Evolutionary conservation across 148 eudicot species (phyloP).

Genomic region (Rhododendron mucronatum): DNA sequence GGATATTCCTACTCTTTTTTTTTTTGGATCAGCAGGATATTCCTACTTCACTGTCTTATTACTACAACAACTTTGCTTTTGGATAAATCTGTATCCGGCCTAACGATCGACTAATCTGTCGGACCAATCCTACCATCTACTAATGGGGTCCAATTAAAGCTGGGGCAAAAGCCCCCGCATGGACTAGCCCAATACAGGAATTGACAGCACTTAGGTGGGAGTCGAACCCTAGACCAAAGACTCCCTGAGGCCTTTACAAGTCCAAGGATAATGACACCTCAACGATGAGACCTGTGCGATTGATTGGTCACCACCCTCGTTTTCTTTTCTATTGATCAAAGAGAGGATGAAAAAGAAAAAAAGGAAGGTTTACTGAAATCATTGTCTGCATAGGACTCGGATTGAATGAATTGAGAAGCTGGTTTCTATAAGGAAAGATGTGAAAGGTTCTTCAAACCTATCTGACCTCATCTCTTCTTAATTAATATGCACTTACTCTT

Average conservation of each 20-base stretch:
- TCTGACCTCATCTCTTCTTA: not conserved
- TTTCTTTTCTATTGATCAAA: not conserved
- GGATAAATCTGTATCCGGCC: not conserved
- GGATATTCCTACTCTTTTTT: not conserved
- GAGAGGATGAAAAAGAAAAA: not conserved
- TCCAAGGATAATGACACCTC: not conserved
- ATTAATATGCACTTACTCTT: too few species aligned
- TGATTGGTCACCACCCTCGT: not conserved
- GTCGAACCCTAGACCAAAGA: not conserved
- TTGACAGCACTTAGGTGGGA: not conserved
- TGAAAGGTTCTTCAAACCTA: not conserved
- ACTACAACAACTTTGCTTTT: not conserved
- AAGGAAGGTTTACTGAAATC: not conserved
- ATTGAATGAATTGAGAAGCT: not conserved
- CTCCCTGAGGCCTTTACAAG: not conserved
- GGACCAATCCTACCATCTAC: not conserved
- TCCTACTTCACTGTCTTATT: not conserved
- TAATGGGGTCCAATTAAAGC: not conserved
- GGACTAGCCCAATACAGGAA: not conserved
- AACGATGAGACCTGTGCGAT: not conserved
- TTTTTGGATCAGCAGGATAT: not conserved
- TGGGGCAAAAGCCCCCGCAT: not conserved
- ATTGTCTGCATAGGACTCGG: not conserved
- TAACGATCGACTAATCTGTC: not conserved
- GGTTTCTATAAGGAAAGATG: not conserved